phyloP scores from a whole-genome alignment of 169 alveolate species.

The Plasmodium fragile region DNA sequence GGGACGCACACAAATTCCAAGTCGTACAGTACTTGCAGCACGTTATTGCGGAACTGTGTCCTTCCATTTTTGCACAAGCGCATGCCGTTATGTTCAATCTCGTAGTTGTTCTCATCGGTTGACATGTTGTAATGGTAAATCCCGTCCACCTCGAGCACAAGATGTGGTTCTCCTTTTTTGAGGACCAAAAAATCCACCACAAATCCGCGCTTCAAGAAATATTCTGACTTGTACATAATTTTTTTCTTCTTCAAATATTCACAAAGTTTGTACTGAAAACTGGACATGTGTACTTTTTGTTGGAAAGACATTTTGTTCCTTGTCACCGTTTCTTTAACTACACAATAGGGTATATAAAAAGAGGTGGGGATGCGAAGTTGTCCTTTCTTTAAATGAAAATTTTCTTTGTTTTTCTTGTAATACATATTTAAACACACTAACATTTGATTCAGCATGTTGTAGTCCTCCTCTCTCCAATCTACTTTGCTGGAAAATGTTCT shows the following conservation, averaged over 20 bases:
- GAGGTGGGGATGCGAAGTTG: constrained; percentile 5
- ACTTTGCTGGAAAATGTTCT: constrained; percentile 11
- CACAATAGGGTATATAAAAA: constrained; percentile 32
- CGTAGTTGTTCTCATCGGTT: constrained; percentile 15
- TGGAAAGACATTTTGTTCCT: not conserved
- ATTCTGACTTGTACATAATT: constrained; percentile 47
- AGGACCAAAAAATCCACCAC: constrained; percentile 43
- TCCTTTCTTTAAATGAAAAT: not conserved
- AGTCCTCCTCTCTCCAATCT: constrained; percentile 20
- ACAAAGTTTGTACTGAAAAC: constrained; percentile 65
- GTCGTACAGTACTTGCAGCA: constrained; percentile 8
- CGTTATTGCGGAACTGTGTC: constrained; percentile 46
- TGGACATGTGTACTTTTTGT: constrained; percentile 50
- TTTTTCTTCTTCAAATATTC: constrained; percentile 48
- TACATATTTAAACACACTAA: constrained; percentile 36
- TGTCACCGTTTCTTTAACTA: constrained; percentile 34
- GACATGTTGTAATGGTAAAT: constrained; percentile 66
- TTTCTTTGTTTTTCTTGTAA: constrained; percentile 10
- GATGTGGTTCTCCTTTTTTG: constrained; percentile 20
- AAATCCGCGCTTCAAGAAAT: constrained; percentile 48
- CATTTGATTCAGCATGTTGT: constrained; percentile 51
- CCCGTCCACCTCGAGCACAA: constrained; percentile 54
- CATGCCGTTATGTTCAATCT: constrained; percentile 31
- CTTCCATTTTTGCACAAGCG: constrained; percentile 38
- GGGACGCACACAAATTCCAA: constrained; percentile 50